These are phyloP conservation scores for Skeletonema costatum DNA, from an alignment of 108 stramenopile genomes.

Conservation along the genomic window DNA sequence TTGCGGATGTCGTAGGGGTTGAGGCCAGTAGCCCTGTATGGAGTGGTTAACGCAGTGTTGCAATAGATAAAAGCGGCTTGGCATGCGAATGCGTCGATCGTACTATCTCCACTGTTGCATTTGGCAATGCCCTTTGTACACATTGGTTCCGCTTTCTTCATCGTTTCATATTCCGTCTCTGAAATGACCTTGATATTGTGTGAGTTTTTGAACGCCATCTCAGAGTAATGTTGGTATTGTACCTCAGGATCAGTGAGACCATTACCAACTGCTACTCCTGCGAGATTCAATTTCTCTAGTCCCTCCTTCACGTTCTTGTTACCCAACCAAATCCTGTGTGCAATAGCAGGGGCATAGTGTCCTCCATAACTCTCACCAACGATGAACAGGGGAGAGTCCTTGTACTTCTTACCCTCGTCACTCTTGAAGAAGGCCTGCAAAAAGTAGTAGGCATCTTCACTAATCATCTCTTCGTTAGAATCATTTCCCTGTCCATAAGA, in stretches of 20 bases:
- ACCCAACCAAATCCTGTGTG: constrained; percentile 65
- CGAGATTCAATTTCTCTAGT: constrained; percentile 69
- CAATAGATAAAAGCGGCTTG: constrained; percentile 79
- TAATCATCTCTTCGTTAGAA: constrained; percentile 89
- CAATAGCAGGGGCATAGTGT: constrained; percentile 95
- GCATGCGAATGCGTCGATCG: constrained; percentile 75
- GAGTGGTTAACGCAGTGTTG: constrained; percentile 77
- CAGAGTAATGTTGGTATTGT: constrained; percentile 91
- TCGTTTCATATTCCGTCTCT: constrained; percentile 72
- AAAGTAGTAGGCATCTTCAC: constrained; percentile 95
- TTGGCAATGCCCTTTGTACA: constrained; percentile 81
- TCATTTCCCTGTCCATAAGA: constrained; percentile 87
- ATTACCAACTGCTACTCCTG: constrained; percentile 95
- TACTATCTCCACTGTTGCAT: constrained; percentile 73
- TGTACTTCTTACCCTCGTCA: constrained; percentile 84
- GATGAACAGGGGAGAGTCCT: constrained; percentile 75
- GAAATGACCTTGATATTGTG: constrained; percentile 84
- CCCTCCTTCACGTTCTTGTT: constrained; percentile 62
- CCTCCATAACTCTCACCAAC: constrained; percentile 94
- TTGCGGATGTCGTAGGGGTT: constrained; percentile 97
- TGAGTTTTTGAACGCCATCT: constrained; percentile 94
- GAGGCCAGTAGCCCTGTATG: constrained; percentile 87
- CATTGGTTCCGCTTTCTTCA: constrained; percentile 71
- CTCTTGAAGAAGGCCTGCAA: constrained; percentile 88
- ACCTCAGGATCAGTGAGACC: constrained; percentile 92